Percentiles rank a stretch among this genome's conserved stretches.
Evolutionary conservation across 2,329 filamentous ascomycete genomes (phyloP).

Genomic region (Metarhizium humberi): DNA sequence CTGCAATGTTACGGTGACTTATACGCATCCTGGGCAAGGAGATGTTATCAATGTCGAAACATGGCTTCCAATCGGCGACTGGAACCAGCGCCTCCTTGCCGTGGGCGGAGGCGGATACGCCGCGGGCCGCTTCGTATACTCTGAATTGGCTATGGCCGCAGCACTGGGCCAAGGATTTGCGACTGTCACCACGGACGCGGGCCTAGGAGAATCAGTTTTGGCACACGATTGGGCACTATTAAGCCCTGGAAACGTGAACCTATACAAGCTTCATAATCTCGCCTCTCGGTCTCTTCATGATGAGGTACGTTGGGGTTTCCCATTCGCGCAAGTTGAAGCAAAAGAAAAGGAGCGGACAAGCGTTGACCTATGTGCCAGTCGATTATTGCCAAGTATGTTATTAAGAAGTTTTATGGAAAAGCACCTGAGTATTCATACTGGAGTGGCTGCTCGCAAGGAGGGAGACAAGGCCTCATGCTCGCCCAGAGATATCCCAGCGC

Average conservation of each 20-base stretch:
- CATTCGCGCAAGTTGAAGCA: no score
- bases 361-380: no score
- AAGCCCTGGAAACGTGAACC: constrained; percentile 9
- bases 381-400: constrained; percentile 31
- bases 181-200: neutral
- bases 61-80: constrained; percentile 13
- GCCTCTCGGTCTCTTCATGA: constrained; percentile 27
- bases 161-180: neutral
- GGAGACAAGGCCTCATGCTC: constrained; percentile 42
- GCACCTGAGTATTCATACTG: constrained; percentile 34
- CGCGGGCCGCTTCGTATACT: constrained; percentile 12
- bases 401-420: constrained; percentile 29
- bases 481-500: constrained; percentile 41
- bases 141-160: neutral
- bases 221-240: constrained; percentile 9
- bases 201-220: neutral
- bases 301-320: constrained; percentile 10
- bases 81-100: constrained; percentile 21
- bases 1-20: constrained; percentile 32
- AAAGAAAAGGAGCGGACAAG: no score
- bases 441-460: constrained; percentile 43
- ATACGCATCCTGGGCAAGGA: constrained; percentile 15
- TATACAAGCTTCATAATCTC: constrained; percentile 23
- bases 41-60: constrained; percentile 13
- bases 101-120: constrained; percentile 20